These are phyloP conservation scores for Aspergillus latus DNA, from an alignment of 2,329 filamentous ascomycete genomes.

Conservation along the genomic window DNA sequence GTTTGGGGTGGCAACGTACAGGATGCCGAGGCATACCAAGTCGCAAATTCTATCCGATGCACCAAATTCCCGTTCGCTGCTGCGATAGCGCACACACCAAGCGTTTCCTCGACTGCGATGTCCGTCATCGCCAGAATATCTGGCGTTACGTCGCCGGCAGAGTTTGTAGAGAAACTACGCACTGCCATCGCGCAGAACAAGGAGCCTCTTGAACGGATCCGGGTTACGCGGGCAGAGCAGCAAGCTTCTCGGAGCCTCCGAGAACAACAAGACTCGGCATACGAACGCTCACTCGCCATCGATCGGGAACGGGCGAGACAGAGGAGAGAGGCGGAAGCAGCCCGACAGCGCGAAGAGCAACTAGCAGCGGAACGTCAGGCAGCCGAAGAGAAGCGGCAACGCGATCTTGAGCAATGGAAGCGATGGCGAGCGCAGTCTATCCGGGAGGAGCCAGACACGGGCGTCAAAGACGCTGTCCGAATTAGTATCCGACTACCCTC, in stretches of 20 bases:
- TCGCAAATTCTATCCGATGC: constrained; percentile 80
- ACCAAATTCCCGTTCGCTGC: constrained; percentile 92
- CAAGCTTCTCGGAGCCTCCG: constrained; percentile 77
- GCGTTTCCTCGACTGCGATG: constrained; percentile 83
- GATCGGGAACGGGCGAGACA: constrained; percentile 82
- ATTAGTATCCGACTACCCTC: constrained; percentile 62
- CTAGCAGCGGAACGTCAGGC: constrained; percentile 64
- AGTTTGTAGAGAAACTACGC: constrained; percentile 75
- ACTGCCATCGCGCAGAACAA: constrained; percentile 71
- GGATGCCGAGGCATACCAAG: constrained; percentile 92
- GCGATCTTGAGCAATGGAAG: constrained; percentile 69
- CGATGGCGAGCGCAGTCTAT: constrained; percentile 73
- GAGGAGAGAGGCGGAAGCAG: constrained; percentile 72
- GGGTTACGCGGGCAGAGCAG: constrained; percentile 76
- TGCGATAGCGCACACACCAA: constrained; percentile 82
- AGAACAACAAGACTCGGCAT: constrained; percentile 88
- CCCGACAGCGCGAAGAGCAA: constrained; percentile 60
- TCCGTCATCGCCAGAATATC: constrained; percentile 77
- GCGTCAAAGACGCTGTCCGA: constrained; percentile 70
- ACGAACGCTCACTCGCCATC: constrained; percentile 83
- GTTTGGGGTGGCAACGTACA: constrained; percentile 92
- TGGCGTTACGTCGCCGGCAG: constrained; percentile 67
- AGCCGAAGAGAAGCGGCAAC: constrained; percentile 58
- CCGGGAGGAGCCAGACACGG: constrained; percentile 64
- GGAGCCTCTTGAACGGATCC: constrained; percentile 70